Evolutionary conservation across 306 rosid genomes (phyloP), one percentile per base, ranked within the genome.

Genomic region (Hylodesmum podocarpum): DNA sequence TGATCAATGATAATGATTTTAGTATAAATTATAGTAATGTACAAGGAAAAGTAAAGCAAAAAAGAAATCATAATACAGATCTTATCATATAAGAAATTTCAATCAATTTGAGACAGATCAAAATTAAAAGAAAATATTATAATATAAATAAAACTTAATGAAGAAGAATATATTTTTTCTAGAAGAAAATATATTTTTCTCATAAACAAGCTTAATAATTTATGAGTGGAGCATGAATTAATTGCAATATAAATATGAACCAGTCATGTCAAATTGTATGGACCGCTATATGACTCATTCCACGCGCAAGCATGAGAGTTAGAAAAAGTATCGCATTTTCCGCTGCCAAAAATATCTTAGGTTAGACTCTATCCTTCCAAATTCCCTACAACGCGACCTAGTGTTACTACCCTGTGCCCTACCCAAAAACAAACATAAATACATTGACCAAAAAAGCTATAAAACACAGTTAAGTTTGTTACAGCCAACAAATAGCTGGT

Each of bases 291-390:
- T 1, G 28, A 47, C 9, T 57, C 37, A 5, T 11, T 1, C 11
- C 22, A 1, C 21, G 3, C 36, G 0, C 11, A 13, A 9, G 22
- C 11, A 24, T 72, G 47, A 10, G 70, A 5, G 13, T n/a, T n/a
- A 5, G 37, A 5, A 57, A 28, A 4, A 3, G 40, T 5, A 14
- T 25, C 37, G 65, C 44, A 16, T 12, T 66, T 1, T 11, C 24
- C 24, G 46, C 15, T 39, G 44, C 75, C 58, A 12, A 43, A 80
- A 79, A 74, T 81, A 81, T 81, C 84, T 81, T 25, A 0, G 19
- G 21, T 73, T 14, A 14, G 33, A 47, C 9, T 64, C 14, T 25
- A 10, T 65, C 6, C 0, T 1, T 5, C 37, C 3, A 33, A 11
- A 54, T 66, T 2, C 21, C 70, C 25, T 65, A 16, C 44, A 34